phyloP scores from a whole-genome alignment of 2,329 filamentous ascomycete species.

The Apiospora malaysiana region DNA sequence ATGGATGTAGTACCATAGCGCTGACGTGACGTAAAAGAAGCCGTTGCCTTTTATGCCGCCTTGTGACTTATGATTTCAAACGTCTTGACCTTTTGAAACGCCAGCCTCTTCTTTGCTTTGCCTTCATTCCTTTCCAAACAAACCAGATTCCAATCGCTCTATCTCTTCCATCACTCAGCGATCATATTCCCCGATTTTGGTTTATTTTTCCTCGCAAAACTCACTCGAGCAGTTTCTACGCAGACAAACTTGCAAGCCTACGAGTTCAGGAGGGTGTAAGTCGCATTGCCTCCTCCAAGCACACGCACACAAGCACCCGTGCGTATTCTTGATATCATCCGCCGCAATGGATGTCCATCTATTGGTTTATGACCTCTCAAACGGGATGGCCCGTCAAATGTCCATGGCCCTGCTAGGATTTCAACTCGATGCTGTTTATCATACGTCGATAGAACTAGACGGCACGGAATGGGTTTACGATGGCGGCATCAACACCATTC shows the following conservation, averaged over 20 bases:
- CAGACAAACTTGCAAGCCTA: background rate
- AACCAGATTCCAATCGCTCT: background rate
- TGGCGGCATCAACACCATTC: slow-evolving; percentile 81
- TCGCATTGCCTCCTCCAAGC: background rate
- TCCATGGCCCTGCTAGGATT: slow-evolving; percentile 60
- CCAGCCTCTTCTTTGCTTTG: background rate
- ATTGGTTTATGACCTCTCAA: slow-evolving; percentile 79
- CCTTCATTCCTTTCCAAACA: background rate
- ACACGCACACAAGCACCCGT: background rate
- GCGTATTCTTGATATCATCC: background rate
- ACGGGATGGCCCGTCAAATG: slow-evolving; percentile 61
- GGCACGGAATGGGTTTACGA: slow-evolving; percentile 93
- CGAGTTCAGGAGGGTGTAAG: background rate
- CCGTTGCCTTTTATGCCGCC: slow-evolving; percentile 14
- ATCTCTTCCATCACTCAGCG: background rate
- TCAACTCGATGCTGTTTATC: slow-evolving; percentile 89
- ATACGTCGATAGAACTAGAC: slow-evolving; percentile 86
- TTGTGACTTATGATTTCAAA: slow-evolving; percentile 3
- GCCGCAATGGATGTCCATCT: slow-evolving; percentile 75
- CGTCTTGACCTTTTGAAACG: background rate
- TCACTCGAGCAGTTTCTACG: background rate
- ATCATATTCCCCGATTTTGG: background rate
- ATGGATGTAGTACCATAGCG: background rate
- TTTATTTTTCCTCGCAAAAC: too few relatives aligned
- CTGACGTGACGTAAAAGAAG: slow-evolving; percentile 18